Base-by-base conservation (phyloP, 352 stramenopile genomes). In the Globisporangium acanthophoron region DNA sequence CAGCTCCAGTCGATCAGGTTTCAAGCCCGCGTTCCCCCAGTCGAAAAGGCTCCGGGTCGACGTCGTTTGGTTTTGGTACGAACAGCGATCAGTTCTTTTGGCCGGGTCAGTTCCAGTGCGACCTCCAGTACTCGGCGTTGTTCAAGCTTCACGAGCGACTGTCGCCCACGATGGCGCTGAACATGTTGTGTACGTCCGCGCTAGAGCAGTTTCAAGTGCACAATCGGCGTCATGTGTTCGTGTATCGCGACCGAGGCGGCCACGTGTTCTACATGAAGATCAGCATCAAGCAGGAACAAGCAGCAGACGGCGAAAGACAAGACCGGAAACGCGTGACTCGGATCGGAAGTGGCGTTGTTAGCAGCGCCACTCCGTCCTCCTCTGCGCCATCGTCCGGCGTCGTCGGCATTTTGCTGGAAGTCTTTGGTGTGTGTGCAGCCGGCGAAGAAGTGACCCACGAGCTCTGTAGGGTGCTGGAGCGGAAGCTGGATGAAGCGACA, bases 211-310 rank as follows among this genome's bases (percentile, higher is more conserved):
- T 96, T 50, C 83, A 96, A 76, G 87, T 96, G 35, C 85, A 94
- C 70, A 96, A 96, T 63, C 78, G 87, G 4, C 80, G 81, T 2
- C 80, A 96, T 35, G 81, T 92, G 31, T 96, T 96, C 62, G 87
- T 96, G 11, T 96, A 96, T 52, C 73, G 84, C 16, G 85, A 96
- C 64, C 80, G 83, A 5, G 78, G 84, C 21, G 85, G 87, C 3
- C 81, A 94, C 49, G 87, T 94, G 20, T 96, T 94, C 67, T 96
- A 96, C 62, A 92, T 96, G 70, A 90, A 90, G 54, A 91, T 94
- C 62, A 87, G 80, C 46, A 70, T 89, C 53, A 76, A 73, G 51
- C 69, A 78, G 43, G 69, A 66, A 27, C 47, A 52, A 44, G 15
- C 40, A 18, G 11, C 40, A 15, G 52, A 13, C 24, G 29, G 39